phyloP scores from a whole-genome alignment of 129 eudicot species.

The sunflower (Helianthus annuus) region HanXRQr2.0-SUNRISE NC_035446.2:64770847-64771346 shows the following conservation, averaged over 20 bases:
- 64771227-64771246: constrained; percentile 37
- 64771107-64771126: neutral
- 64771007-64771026: neutral
- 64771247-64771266: constrained; percentile 56
- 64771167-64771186: constrained; percentile 3
- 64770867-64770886: constrained; percentile 16
- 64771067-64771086: neutral
- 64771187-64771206: constrained; percentile 6
- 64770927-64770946: constrained; percentile 3
- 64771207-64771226: constrained; percentile 30
- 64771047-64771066: neutral
- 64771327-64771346: constrained; percentile 83
- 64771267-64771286: constrained; percentile 45
- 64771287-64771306: constrained; percentile 57
- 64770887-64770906: constrained; percentile 11
- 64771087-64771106: neutral
- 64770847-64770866: constrained; percentile 12
- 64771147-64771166: constrained; percentile 4
- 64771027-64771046: neutral
- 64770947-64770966: constrained; percentile 18
- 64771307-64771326: constrained; percentile 75
- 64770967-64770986: constrained; percentile 11
- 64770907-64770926: neutral
- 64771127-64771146: constrained; percentile 2
- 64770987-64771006: neutral